Evolutionary conservation across 495 filamentous ascomycete genomes (phyloP).

Genomic region (Neurospora sp.): DNA sequence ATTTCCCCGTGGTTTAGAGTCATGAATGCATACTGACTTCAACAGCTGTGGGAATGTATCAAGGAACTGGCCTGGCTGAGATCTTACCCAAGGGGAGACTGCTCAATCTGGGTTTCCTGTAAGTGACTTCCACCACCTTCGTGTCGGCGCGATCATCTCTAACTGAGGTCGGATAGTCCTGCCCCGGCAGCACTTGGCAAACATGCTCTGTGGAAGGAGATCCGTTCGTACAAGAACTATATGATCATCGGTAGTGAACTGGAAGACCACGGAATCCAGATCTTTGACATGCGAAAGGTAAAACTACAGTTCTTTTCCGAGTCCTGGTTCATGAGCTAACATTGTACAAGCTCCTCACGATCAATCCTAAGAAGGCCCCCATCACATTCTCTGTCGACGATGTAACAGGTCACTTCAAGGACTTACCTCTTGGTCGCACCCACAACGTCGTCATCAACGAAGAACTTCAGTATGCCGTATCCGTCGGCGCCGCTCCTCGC

Average conservation of each 20-base stretch:
- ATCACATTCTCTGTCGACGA: conserved; percentile 22
- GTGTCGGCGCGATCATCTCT: background rate
- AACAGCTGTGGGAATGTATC: background rate
- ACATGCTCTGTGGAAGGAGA: conserved; percentile 21
- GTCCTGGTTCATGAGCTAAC: background rate
- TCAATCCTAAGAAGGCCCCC: conserved; percentile 4
- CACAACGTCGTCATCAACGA: conserved; percentile 46
- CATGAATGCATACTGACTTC: background rate
- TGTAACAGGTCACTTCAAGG: conserved; percentile 28
- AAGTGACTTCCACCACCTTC: background rate
- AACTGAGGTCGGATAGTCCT: background rate
- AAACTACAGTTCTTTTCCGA: conserved; percentile 13
- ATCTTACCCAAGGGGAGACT: conserved; percentile 33
- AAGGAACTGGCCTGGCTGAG: conserved; percentile 37
- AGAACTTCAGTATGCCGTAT: conserved; percentile 39
- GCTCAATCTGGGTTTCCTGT: conserved; percentile 39
- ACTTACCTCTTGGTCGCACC: conserved; percentile 35
- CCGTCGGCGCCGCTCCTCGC: conserved; percentile 39
- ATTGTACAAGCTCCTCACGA: background rate
- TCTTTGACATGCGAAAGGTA: conserved; percentile 41
- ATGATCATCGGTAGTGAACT: conserved; percentile 43
- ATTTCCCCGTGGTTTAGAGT: background rate
- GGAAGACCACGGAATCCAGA: conserved; percentile 36
- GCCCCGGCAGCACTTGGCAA: background rate
- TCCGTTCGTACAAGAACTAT: conserved; percentile 29